Evolutionary conservation across 441 rosid genomes (phyloP).

Genomic region (Eutrema salsugineum): DNA sequence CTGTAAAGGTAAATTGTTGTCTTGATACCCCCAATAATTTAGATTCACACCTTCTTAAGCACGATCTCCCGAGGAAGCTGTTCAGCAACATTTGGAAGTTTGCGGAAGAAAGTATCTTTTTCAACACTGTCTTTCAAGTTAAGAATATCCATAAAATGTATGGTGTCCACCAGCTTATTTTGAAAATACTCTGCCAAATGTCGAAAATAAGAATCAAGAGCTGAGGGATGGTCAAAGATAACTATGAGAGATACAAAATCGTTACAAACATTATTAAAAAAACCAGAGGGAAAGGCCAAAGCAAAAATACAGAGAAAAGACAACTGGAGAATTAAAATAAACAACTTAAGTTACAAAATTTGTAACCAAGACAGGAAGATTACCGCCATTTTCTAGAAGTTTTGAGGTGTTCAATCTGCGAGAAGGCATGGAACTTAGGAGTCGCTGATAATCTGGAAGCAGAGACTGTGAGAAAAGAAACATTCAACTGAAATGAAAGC

Average conservation of each 20-base stretch:
- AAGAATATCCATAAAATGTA: constrained; percentile 98
- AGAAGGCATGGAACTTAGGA: constrained; percentile 95
- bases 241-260: background rate
- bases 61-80: constrained; percentile 99
- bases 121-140: constrained; percentile 94
- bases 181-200: constrained; percentile 90
- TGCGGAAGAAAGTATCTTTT: constrained; percentile 96
- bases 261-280: background rate
- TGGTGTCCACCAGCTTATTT: constrained; percentile 99
- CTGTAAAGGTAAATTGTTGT: constrained; percentile 2
- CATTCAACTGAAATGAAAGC: constrained; percentile 42
- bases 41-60: constrained; percentile 74
- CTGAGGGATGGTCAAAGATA: constrained; percentile 2
- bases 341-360: background rate
- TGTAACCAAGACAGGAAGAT: constrained; percentile 28
- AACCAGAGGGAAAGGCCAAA: background rate
- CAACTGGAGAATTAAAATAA: background rate
- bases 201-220: constrained; percentile 17
- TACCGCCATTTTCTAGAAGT: constrained; percentile 95
- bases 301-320: background rate
- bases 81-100: constrained; percentile 95
- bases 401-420: constrained; percentile 98
- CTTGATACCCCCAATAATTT: constrained; percentile 20
- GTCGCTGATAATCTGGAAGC: constrained; percentile 99
- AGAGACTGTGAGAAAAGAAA: constrained; percentile 78